Conservation (phyloP, 305 asterid genomes). For the Fraxinus angustifolia region DNA sequence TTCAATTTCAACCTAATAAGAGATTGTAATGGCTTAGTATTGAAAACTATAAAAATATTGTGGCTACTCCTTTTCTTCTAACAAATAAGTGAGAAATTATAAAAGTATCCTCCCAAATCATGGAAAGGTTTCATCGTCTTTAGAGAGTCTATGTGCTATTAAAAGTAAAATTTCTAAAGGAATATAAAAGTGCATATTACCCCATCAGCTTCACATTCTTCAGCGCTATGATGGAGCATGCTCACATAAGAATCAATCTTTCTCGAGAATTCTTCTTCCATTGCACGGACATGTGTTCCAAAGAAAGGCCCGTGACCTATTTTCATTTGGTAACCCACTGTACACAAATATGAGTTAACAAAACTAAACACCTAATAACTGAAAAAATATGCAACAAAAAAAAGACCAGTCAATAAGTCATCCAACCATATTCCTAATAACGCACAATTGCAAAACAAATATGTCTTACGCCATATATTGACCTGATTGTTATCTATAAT, state of each 20-base stretch:
- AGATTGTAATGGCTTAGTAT: conserved; percentile 9
- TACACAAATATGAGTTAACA: conserved; percentile 15
- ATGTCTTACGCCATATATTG: neutral
- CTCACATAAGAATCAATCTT: conserved; percentile 43
- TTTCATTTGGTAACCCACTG: conserved; percentile 80
- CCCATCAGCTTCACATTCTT: conserved; percentile 53
- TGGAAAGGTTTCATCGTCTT: neutral
- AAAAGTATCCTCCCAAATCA: neutral
- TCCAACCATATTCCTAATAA: neutral
- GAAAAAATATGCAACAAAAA: neutral
- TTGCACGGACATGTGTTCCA: conserved; percentile 51
- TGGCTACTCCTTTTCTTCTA: neutral
- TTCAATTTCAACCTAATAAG: conserved; percentile 52
- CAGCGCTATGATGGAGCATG: conserved; percentile 51
- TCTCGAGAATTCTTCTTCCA: conserved; percentile 55
- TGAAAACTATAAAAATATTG: neutral
- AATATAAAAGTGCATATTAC: conserved; percentile 32
- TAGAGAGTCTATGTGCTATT: neutral
- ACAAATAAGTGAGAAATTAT: neutral
- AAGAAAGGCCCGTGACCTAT: conserved; percentile 44
- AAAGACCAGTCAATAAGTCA: neutral
- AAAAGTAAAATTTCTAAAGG: neutral
- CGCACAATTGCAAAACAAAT: neutral
- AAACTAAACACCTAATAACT: neutral
- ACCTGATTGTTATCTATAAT: neutral